Evolutionary conservation across 306 rosid species (phyloP), one percentile per base, ranked within the genome.

Genomic region (Vigna nakashimae): DNA sequence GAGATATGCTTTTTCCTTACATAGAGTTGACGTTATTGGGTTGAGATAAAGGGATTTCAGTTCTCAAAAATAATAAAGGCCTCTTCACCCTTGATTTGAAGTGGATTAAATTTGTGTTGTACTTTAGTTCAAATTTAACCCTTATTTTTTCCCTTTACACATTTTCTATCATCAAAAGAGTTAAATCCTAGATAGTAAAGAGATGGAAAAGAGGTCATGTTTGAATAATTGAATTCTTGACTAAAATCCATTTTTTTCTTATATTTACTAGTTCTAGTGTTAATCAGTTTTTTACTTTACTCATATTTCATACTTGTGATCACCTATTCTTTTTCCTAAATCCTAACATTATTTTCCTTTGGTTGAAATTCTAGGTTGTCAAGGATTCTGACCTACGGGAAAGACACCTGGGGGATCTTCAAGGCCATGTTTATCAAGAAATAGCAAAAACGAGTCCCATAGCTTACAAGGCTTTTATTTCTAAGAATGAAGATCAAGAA

Each of bases 381-480:
- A 85, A 77, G 82, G 96, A 95, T 82, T 77, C 85, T 82, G 89
- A 82, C 59, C 71, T 95, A 79, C 87, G 98, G 67, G 96, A 95
- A 81, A 86, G 98, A 82, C 81, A 95, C 82, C 82, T 91, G 18
- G 98, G 98, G 76, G 91, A 89, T 73, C 95, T 95, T 81, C 98
- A 95, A 84, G 98, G 98, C 70, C 78, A 82, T 65, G 79, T 81
- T 68, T 56, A 34, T 32, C 83, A 69, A 15, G 98, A 91, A 70
- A 79, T 87, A 9, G 85, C 85, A 64, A 81, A 69, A 83, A 45
- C 76, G 53, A 78, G 77, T 73, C 89, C 93, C 30, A 32, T 72
- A n/a, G 92, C 97, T 55, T 69, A 71, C 76, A 66, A 78, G 79
- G 97, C 97, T 59, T 80, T 89, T 32, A 5, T 60, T 28, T 89